A percentile compares a stretch with the other conserved stretches of the same genome.
phyloP scores from a whole-genome alignment of 805 yeast species.

The Wickerhamiella bombiphila region DNA sequence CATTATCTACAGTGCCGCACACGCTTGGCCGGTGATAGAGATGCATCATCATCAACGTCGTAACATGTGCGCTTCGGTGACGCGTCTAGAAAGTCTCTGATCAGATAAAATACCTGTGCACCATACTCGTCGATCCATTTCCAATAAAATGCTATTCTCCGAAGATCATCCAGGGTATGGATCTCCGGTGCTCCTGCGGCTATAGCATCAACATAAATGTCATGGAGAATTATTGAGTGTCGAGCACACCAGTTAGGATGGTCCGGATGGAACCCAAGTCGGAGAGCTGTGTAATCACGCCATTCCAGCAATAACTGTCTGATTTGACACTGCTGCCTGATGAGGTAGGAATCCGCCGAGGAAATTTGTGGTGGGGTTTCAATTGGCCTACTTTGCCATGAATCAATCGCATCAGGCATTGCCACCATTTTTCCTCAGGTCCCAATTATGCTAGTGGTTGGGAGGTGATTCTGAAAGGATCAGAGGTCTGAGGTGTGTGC shows the following conservation, averaged over 20 bases:
- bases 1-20: no score
- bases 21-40: no score
- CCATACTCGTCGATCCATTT: constrained; percentile 21
- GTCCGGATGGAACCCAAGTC: constrained; percentile 16
- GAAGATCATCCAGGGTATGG: constrained; percentile 16
- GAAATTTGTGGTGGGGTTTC: no score
- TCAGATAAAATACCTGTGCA: constrained; percentile 17
- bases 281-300: constrained; percentile 12
- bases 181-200: constrained; percentile 17
- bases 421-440: no score
- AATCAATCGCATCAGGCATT: no score
- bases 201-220: constrained; percentile 21
- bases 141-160: constrained; percentile 20
- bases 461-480: no score
- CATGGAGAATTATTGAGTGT: constrained; percentile 20
- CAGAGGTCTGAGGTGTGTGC: no score
- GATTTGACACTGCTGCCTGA: constrained; percentile 2
- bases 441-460: no score
- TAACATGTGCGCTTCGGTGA: constrained; percentile 11
- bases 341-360: no score
- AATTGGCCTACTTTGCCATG: no score
- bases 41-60: background rate
- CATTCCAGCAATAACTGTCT: constrained; percentile 9
- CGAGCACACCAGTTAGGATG: constrained; percentile 19
- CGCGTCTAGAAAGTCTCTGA: constrained; percentile 14